Percentiles rank a stretch among this genome's conserved stretches.
Evolutionary conservation across 352 stramenopile species (phyloP).

Genomic region (Phytophthora fragariae): DNA sequence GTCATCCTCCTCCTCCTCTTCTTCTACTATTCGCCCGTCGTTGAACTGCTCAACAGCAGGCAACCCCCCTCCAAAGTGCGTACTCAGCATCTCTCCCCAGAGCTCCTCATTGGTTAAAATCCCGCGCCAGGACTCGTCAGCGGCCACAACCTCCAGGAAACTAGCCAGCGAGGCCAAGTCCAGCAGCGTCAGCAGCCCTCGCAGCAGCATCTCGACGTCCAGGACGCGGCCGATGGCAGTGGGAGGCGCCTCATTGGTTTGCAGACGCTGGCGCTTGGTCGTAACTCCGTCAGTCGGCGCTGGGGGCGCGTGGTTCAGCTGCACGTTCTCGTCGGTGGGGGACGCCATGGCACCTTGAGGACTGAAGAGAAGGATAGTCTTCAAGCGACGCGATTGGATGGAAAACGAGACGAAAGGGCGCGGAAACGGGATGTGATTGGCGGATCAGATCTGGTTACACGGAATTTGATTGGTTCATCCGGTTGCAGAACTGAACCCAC

Average conservation of each 20-base stretch:
- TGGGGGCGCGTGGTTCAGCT: slow-evolving; percentile 12
- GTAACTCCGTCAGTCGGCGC: not conserved
- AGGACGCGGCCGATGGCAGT: slow-evolving; percentile 28
- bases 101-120: slow-evolving; percentile 34
- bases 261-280: slow-evolving; percentile 34
- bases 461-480: not conserved
- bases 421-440: not conserved
- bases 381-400: slow-evolving; percentile 19
- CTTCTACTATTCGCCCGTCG: slow-evolving; percentile 28
- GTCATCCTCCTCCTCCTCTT: slow-evolving; percentile 27
- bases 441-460: not conserved
- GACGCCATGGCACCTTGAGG: slow-evolving; percentile 22
- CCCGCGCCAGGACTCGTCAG: slow-evolving; percentile 29
- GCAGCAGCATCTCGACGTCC: slow-evolving; percentile 45
- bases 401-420: slow-evolving; percentile 16
- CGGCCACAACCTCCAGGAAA: slow-evolving; percentile 44
- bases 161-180: slow-evolving; percentile 36
- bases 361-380: slow-evolving; percentile 28
- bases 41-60: slow-evolving; percentile 32
- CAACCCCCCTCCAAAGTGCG: slow-evolving; percentile 37
- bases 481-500: not conserved
- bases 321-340: slow-evolving; percentile 19
- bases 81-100: slow-evolving; percentile 33
- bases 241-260: not conserved
- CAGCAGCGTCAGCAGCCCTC: slow-evolving; percentile 34